Percentiles rank a stretch among this genome's conserved stretches.
phyloP scores from a whole-genome alignment of 139 green algal genomes.

The Picochlorum sp. region DNA sequence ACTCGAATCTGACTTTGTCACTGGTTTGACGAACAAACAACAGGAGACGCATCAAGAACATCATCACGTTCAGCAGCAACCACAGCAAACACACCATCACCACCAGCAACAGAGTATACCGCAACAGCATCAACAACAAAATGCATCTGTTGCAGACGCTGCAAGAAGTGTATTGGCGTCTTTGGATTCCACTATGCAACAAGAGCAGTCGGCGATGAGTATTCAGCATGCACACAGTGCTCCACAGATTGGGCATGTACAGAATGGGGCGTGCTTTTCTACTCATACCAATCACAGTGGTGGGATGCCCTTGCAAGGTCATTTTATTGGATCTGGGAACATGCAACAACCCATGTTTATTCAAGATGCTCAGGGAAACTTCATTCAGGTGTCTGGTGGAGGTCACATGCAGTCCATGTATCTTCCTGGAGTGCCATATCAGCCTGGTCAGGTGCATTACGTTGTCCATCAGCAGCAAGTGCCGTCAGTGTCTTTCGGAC shows the following conservation, averaged over 20 bases:
- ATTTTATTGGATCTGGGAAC: too few species aligned
- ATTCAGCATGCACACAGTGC: too few species aligned
- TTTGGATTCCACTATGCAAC: neutral
- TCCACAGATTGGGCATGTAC: too few species aligned
- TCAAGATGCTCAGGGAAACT: too few species aligned
- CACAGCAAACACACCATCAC: neutral
- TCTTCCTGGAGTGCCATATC: too few species aligned
- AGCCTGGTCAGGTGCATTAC: neutral
- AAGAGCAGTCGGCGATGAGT: neutral
- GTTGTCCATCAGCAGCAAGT: neutral
- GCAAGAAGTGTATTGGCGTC: slow-evolving; percentile 9
- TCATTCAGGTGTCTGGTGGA: too few species aligned
- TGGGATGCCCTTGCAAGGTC: too few species aligned
- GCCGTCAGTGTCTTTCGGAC: neutral
- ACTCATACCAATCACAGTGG: too few species aligned
- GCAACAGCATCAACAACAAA: too few species aligned
- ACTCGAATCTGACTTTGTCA: slow-evolving; percentile 1
- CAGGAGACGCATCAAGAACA: neutral
- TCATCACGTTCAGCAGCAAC: neutral
- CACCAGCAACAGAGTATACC: neutral
- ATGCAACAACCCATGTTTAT: too few species aligned
- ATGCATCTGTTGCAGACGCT: neutral
- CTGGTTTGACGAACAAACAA: neutral
- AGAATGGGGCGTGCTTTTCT: too few species aligned
- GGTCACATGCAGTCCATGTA: too few species aligned